Base-by-base conservation (phyloP, 306 rosid genomes). In the Dalbergia oliveri region DNA sequence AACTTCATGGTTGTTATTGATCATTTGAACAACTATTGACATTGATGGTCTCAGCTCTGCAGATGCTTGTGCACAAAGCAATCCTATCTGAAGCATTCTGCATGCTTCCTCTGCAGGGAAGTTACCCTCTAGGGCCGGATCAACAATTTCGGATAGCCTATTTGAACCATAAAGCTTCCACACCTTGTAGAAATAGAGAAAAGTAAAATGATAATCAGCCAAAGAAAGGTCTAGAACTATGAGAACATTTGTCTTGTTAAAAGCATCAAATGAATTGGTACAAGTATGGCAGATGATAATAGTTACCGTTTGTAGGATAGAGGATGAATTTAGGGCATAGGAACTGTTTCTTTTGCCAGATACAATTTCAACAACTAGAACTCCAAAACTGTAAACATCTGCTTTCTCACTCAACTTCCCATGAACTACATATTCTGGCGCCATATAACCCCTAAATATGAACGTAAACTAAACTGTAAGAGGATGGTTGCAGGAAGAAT, bases 351-450 rank as follows among this genome's bases (percentile, higher is more conserved):
- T 89, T 72, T 81, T 90, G 82, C 95, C 95, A 8, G 88, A 69
- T 14, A 90, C 71, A 19, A 90, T 74, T 89, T 92, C 97, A 53
- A 88, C 72, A 35, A 88, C 75, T 19, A 90, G 66, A 65, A 90
- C 90, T 66, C 97, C 97, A 37, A 90, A 92, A 73, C 97, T 90
- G 65, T 89, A 92, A 35, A 90, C 87, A 50, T 92, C 97, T 8
- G 95, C 97, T 82, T 92, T 92, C 82, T 89, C 95, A 0, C 91
- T 71, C 75, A 92, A 81, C 75, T 86, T 89, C 13, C 97, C 97
- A 3, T 62, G 88, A 82, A 87, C 78, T 4, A 84, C 75, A 69
- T 92, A 92, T 44, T 92, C 97, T 0, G 97, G 97, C 85, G 97
- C 97, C 92, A 92, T 90, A 41, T 92, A 92, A 66, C 97, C 97